These are phyloP conservation scores for Porphyra umbilicalis DNA, from an alignment of 31 red algal species.

Conservation along the genomic window DNA sequence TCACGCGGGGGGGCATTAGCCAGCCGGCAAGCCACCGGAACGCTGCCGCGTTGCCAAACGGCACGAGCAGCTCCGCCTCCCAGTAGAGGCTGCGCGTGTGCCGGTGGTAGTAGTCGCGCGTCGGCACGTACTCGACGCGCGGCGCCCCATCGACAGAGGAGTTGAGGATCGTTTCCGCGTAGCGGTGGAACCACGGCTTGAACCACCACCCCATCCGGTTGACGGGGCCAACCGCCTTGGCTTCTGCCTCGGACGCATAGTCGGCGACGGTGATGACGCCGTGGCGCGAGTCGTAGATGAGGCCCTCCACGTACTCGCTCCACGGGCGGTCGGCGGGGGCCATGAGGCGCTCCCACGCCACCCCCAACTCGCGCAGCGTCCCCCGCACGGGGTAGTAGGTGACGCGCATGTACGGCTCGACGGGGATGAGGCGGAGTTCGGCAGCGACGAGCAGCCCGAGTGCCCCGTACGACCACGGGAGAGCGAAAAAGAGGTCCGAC, in stretches of 20 bases:
- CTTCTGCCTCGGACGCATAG: constrained; percentile 30
- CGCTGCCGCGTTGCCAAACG: constrained; percentile 46
- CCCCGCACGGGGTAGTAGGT: constrained; percentile 59
- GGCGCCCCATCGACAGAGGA: constrained; percentile 29
- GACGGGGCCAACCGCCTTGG: constrained; percentile 1
- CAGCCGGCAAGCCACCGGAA: constrained; percentile 52
- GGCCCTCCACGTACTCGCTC: constrained; percentile 55
- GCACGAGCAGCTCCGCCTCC: constrained; percentile 57
- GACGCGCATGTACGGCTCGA: constrained; percentile 57
- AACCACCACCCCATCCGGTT: constrained; percentile 52
- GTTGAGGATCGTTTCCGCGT: constrained; percentile 53
- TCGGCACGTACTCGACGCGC: constrained; percentile 54
- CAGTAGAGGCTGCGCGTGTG: constrained; percentile 57
- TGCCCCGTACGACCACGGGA: constrained; percentile 65
- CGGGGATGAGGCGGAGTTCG: constrained; percentile 39
- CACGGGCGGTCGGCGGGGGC: constrained; percentile 40
- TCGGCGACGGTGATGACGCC: constrained; percentile 58
- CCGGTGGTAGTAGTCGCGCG: constrained; percentile 66
- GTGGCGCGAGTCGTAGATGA: constrained; percentile 35
- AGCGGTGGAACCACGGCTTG: constrained; percentile 62
- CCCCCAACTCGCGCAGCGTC: constrained; percentile 35
- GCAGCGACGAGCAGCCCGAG: constrained; percentile 47
- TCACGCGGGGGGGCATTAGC: constrained; percentile 63
- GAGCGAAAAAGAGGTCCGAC: constrained; percentile 37
- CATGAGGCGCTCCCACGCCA: constrained; percentile 47